phyloP scores from a whole-genome alignment of 1,284 basidiomycete genomes.

The Pyrrhoderma lamaoense region DNA sequence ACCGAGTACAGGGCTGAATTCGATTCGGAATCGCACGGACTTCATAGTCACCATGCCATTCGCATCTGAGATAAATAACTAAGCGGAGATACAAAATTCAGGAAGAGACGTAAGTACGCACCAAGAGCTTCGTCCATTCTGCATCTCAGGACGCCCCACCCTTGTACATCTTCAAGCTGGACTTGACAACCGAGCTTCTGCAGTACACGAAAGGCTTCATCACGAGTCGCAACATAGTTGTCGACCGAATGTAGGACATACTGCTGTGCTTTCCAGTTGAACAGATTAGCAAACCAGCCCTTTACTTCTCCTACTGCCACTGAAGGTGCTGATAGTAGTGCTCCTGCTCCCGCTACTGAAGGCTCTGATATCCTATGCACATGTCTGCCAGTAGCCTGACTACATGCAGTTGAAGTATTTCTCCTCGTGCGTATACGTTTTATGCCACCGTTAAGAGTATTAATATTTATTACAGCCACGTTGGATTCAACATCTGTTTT shows the following conservation, averaged over 20 bases:
- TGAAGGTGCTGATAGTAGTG: conserved; percentile 28
- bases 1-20: conserved; percentile 35
- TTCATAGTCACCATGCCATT: conserved; percentile 42
- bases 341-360: background rate
- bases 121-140: conserved; percentile 49
- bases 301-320: conserved; percentile 71
- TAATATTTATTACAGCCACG: background rate
- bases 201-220: conserved; percentile 59
- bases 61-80: conserved; percentile 30
- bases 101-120: conserved; percentile 17
- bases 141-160: conserved; percentile 17
- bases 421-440: background rate
- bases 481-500: conserved; percentile 15
- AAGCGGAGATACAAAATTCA: conserved; percentile 7
- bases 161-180: conserved; percentile 19
- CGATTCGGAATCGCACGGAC: conserved; percentile 54
- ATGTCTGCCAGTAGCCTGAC: background rate
- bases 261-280: conserved; percentile 63
- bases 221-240: conserved; percentile 54
- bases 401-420: background rate
- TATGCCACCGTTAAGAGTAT: background rate
- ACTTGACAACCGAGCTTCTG: conserved; percentile 59
- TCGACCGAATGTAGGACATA: conserved; percentile 66
- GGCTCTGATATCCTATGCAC: conserved; percentile 17
- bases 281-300: conserved; percentile 76